Evolutionary conservation across 805 yeast genomes (phyloP).

Genomic region (Saccharomycopsis microspora): DNA sequence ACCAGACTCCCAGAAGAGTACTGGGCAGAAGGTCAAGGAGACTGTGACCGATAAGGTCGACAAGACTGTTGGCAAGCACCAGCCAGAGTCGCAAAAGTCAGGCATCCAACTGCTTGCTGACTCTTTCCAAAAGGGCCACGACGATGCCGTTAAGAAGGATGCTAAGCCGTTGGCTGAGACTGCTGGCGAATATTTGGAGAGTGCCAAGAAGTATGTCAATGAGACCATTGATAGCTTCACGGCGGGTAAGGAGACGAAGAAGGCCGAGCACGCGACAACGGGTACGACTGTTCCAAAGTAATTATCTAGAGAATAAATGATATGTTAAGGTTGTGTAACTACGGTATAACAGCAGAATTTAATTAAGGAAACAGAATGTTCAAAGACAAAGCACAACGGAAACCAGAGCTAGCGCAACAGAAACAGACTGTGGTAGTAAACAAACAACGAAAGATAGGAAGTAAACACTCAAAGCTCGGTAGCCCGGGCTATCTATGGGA

Average conservation of each 20-base stretch:
- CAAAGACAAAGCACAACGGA: too few relatives aligned
- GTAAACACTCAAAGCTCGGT: too few relatives aligned
- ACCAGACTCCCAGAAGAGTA: slow-evolving; percentile 62
- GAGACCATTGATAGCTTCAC: slow-evolving; percentile 28
- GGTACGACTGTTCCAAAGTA: too few relatives aligned
- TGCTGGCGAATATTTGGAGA: slow-evolving; percentile 48
- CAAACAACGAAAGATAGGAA: too few relatives aligned
- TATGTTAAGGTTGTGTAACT: too few relatives aligned
- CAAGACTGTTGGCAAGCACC: slow-evolving; percentile 42
- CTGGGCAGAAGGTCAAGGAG: slow-evolving; percentile 62
- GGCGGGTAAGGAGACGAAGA: background rate
- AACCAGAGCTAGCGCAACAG: too few relatives aligned
- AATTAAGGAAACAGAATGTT: too few relatives aligned
- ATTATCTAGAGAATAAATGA: too few relatives aligned
- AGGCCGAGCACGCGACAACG: background rate
- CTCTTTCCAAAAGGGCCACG: slow-evolving; percentile 36
- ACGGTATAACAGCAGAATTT: too few relatives aligned
- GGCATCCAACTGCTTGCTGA: slow-evolving; percentile 46
- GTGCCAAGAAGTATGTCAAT: slow-evolving; percentile 40
- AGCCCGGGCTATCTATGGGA: too few relatives aligned
- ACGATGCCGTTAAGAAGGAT: slow-evolving; percentile 3
- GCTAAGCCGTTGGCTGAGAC: background rate
- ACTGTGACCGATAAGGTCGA: slow-evolving; percentile 55
- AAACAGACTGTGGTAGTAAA: too few relatives aligned
- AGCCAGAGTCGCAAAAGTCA: slow-evolving; percentile 62